Evolutionary conservation across 257 asterid species (phyloP).

Genomic region (Parsonsia alboflavescens): DNA sequence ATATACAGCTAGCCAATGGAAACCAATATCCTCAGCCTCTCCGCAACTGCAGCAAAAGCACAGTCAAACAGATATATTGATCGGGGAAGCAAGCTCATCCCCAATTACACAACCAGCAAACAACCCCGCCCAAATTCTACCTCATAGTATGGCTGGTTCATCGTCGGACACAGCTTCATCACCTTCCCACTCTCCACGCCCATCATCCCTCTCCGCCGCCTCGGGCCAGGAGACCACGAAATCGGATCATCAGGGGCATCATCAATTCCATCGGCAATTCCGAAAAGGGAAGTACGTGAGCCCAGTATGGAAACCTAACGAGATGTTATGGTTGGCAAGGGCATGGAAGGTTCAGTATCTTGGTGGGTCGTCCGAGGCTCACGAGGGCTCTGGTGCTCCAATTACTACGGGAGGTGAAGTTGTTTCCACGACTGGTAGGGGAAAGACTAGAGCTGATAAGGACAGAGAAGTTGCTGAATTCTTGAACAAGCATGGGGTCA

Average conservation of each 20-base stretch:
- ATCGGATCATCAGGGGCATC: constrained; percentile 10
- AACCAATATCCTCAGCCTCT: constrained; percentile 29
- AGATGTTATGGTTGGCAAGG: constrained; percentile 50
- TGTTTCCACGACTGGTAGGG: constrained; percentile 21
- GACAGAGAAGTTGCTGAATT: constrained; percentile 46
- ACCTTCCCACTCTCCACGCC: constrained; percentile 38
- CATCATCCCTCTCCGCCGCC: constrained; percentile 27
- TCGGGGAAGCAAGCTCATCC: constrained; percentile 29
- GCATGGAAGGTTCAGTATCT: constrained; percentile 48
- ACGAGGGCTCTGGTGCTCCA: constrained; percentile 9
- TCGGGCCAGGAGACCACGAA: constrained; percentile 28
- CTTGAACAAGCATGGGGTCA: constrained; percentile 34
- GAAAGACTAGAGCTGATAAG: constrained; percentile 44
- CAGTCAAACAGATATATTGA: constrained; percentile 15
- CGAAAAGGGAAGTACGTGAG: constrained; percentile 47
- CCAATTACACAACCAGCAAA: constrained; percentile 21
- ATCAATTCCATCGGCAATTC: constrained; percentile 31
- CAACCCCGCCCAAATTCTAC: constrained; percentile 15
- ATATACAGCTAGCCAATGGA: constrained; percentile 39
- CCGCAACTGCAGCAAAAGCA: constrained; percentile 19
- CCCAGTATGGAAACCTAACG: constrained; percentile 52
- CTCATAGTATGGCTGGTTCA: constrained; percentile 22
- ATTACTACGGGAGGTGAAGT: constrained; percentile 2
- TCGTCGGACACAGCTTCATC: constrained; percentile 38
- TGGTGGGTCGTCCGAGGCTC: constrained; percentile 17